Conservation (phyloP, 2,329 filamentous ascomycete genomes). For the Alternaria sp. region DNA sequence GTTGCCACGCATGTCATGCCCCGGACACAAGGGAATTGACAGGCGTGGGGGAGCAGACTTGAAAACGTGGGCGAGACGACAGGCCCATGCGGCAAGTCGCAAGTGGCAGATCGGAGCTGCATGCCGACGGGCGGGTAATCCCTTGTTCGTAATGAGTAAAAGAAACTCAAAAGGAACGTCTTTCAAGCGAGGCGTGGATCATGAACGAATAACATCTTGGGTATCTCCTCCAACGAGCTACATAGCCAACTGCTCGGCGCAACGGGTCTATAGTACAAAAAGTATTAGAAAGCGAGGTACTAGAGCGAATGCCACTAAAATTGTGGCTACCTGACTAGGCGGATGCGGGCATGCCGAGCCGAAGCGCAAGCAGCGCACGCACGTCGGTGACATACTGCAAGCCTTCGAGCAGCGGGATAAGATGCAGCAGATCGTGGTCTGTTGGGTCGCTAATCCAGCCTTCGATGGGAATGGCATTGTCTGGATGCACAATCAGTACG, state of each 20-base stretch:
- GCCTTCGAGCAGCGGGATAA: slow-evolving; percentile 90
- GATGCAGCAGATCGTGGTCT: slow-evolving; percentile 90
- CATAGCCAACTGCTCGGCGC: slow-evolving; percentile 28
- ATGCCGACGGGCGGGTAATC: slow-evolving; percentile 13
- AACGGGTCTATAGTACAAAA: slow-evolving; percentile 40
- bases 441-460: slow-evolving; percentile 99
- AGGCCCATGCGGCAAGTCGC: slow-evolving; percentile 19
- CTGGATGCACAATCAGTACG: slow-evolving; percentile 56
- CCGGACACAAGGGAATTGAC: slow-evolving; percentile 6
- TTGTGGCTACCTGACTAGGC: slow-evolving; percentile 26
- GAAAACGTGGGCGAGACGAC: slow-evolving; percentile 20
- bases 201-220: slow-evolving; percentile 33
- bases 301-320: slow-evolving; percentile 13
- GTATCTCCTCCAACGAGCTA: slow-evolving; percentile 44
- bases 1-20: slow-evolving; percentile 10
- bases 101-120: slow-evolving; percentile 1
- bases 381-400: slow-evolving; percentile 97
- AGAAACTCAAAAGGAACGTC: slow-evolving; percentile 23
- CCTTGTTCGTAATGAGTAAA: slow-evolving; percentile 15
- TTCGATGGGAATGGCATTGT: slow-evolving; percentile 98
- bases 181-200: slow-evolving; percentile 3
- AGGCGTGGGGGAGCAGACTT: slow-evolving; percentile 9
- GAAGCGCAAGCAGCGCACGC: slow-evolving; percentile 83
- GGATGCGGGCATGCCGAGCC: slow-evolving; percentile 73
- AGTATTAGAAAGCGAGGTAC: slow-evolving; percentile 35